phyloP scores from a whole-genome alignment of 2,329 filamentous ascomycete genomes.

The Boeremia lycopersici region DNA sequence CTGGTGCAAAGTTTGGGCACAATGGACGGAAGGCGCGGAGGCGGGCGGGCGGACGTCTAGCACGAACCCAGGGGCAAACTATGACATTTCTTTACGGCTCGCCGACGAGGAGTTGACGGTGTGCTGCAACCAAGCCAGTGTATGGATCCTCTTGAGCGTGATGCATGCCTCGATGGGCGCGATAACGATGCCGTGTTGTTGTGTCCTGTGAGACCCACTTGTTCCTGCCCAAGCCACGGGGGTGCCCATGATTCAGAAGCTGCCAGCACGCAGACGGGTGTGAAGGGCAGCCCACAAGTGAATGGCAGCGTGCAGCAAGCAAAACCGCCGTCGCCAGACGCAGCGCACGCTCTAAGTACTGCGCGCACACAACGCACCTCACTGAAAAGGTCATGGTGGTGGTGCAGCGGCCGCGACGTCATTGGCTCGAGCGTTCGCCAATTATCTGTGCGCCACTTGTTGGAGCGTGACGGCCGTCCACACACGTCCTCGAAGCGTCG shows the following conservation, averaged over 20 bases:
- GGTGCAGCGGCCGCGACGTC: constrained; percentile 27
- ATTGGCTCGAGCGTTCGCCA: constrained; percentile 31
- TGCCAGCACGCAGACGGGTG: constrained; percentile 7
- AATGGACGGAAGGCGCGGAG: constrained; percentile 16
- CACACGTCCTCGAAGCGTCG: constrained; percentile 27
- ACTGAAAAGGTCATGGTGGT: constrained; percentile 1
- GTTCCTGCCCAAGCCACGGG: constrained; percentile 8
- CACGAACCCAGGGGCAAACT: constrained; percentile 5
- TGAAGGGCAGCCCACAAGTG: not conserved
- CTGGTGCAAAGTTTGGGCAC: constrained; percentile 21
- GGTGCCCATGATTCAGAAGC: constrained; percentile 1
- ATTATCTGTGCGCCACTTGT: constrained; percentile 29
- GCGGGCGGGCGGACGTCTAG: constrained; percentile 16
- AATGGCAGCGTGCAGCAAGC: not conserved
- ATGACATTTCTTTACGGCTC: constrained; percentile 4
- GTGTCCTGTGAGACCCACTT: constrained; percentile 11
- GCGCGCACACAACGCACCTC: constrained; percentile 2
- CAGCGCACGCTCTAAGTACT: constrained; percentile 9
- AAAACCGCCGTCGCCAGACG: not conserved
- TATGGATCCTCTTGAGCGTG: not conserved
- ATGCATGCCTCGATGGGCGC: constrained; percentile 10
- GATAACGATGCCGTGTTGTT: constrained; percentile 9
- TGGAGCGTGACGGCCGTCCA: constrained; percentile 28
- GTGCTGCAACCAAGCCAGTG: not conserved
- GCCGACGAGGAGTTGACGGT: constrained; percentile 1